Evolutionary conservation across 2,329 filamentous ascomycete species (phyloP).

Genomic region (Aureobasidium sp.): DNA sequence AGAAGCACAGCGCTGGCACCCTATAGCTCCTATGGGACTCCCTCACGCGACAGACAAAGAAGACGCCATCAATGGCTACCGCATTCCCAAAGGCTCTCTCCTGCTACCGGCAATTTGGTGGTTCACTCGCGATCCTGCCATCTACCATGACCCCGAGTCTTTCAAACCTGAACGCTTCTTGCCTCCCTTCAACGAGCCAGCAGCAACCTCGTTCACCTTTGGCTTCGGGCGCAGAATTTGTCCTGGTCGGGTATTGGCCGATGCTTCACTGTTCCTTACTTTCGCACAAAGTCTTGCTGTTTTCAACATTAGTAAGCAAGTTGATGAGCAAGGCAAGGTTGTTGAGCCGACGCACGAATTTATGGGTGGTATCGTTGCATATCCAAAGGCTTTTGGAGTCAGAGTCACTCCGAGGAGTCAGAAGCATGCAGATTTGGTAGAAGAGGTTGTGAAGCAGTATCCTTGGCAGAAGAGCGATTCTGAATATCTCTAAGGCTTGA

Average conservation of each 20-base stretch:
- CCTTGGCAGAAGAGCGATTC: slow-evolving; percentile 17
- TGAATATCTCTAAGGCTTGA: background rate
- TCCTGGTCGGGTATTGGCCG: slow-evolving; percentile 27
- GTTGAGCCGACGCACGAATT: slow-evolving; percentile 15
- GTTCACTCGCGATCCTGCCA: slow-evolving; percentile 30
- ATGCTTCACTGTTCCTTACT: slow-evolving; percentile 35
- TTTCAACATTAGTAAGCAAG: slow-evolving; percentile 29
- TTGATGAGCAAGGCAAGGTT: slow-evolving; percentile 13
- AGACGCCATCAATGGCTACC: slow-evolving; percentile 31
- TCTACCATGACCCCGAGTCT: slow-evolving; percentile 22
- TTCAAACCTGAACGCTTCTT: slow-evolving; percentile 43
- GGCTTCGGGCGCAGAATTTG: slow-evolving; percentile 21
- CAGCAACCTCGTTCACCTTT: slow-evolving; percentile 18
- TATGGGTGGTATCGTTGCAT: slow-evolving; percentile 18
- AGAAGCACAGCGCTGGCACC: slow-evolving; percentile 32
- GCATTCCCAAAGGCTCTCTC: slow-evolving; percentile 36
- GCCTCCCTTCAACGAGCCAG: slow-evolving; percentile 21
- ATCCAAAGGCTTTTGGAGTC: slow-evolving; percentile 18
- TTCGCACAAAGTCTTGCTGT: slow-evolving; percentile 41
- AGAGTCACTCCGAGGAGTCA: slow-evolving; percentile 14
- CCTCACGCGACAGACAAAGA: slow-evolving; percentile 29
- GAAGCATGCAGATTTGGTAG: slow-evolving; percentile 13
- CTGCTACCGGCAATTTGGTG: slow-evolving; percentile 35
- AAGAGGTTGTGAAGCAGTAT: slow-evolving; percentile 15
- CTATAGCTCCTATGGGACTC: slow-evolving; percentile 27